Evolutionary conservation across 225 moss, liverwort and hornwort species (phyloP), one percentile per base, ranked within the genome.

Genomic region (Anthoceros angustus): DNA sequence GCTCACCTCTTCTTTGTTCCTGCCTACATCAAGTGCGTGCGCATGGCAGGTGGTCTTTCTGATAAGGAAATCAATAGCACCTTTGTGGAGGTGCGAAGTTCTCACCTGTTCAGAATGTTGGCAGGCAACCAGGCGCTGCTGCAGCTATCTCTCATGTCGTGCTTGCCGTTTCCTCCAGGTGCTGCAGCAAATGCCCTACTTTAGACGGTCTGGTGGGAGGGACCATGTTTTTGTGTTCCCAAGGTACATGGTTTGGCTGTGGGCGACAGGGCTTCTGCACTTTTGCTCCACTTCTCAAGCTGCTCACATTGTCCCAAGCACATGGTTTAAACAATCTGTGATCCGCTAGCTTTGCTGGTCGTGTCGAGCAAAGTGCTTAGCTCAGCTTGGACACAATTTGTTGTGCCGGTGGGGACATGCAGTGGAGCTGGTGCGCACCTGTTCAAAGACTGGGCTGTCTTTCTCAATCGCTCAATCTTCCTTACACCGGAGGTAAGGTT

Each of bases 1-100:
- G 84, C 87, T n/a, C 74, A 82, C 73, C 73, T 82, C 61, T 87
- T 84, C 70, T 87, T 84, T 70, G 87, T 87, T n/a, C 84, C 87
- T 62, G 72, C 76, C 25, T 87, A 87, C 69, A 78, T 84, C 68
- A 87, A 86, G 73, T 86, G 86, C 74, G 76, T 84, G 48, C 83
- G 84, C 39, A 67, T 80, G 41, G 72, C 41, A 40, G 82, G 77
- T 42, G 87, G 87, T 66, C 80, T 87, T 69, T 75, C 62, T 41
- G 87, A 82, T 55, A 70, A 71, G 48, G 63, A 84, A 75, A 80
- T 84, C 42, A 78, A 68, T 64, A 62, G 74, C 2, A 74, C 76
- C 42, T 82, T 80, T 62, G 61, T 70, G 40, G 49, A 74, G 69
- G 74, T 70, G 43, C 62, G 46, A 55, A 10, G 40, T 38, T 65